Conservation (phyloP, 2,329 filamentous ascomycete species). For the Aspergillus floridensis region DNA sequence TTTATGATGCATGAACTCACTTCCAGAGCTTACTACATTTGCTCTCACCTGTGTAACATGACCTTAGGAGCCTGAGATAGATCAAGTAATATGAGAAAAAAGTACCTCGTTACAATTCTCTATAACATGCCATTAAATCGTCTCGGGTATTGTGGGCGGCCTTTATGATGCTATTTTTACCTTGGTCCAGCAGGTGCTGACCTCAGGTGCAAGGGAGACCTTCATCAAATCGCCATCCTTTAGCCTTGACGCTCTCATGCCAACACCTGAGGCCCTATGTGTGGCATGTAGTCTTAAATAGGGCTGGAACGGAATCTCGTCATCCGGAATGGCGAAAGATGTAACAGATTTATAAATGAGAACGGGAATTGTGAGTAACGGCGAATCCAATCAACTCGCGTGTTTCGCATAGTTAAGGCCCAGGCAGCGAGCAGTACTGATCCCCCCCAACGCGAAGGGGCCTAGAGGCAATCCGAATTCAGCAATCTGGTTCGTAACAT, state of each 20-base stretch:
- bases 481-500: slow-evolving; percentile 61
- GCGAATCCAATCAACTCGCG: slow-evolving; percentile 66
- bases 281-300: slow-evolving; percentile 28
- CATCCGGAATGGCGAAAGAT: slow-evolving; percentile 61
- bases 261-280: slow-evolving; percentile 65
- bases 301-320: slow-evolving; percentile 64
- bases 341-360: slow-evolving; percentile 73
- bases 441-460: slow-evolving; percentile 61
- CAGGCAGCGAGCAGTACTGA: slow-evolving; percentile 66
- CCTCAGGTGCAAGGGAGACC: slow-evolving; percentile 60
- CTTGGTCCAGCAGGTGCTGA: slow-evolving; percentile 56
- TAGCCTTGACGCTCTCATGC: slow-evolving; percentile 67
- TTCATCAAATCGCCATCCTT: slow-evolving; percentile 69
- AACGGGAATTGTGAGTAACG: slow-evolving; percentile 68
- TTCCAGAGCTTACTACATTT: neutral
- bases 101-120: neutral
- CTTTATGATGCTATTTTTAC: slow-evolving; percentile 45
- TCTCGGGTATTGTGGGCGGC: slow-evolving; percentile 36
- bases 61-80: neutral
- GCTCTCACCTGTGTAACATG: neutral
- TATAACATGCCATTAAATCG: neutral
- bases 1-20: neutral
- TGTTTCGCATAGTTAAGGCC: slow-evolving; percentile 72
- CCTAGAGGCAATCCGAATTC: slow-evolving; percentile 56
- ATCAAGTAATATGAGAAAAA: neutral